Evolutionary conservation across 768 basidiomycete species (phyloP), one percentile per base, ranked within the genome.

Genomic region (Tulasnella calospora): DNA sequence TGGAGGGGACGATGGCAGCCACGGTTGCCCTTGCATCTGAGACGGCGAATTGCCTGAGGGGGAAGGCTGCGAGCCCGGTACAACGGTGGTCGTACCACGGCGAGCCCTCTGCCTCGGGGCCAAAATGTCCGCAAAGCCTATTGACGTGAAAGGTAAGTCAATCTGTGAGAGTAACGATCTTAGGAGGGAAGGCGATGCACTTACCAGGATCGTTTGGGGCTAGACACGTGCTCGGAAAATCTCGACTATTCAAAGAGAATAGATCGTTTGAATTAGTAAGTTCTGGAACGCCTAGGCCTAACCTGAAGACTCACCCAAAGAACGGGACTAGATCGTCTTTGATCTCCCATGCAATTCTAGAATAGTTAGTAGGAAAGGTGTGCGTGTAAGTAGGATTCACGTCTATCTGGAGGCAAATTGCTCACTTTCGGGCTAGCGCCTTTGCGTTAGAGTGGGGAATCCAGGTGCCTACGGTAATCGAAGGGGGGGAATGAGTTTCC

Each of bases 401-500:
- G 51, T 77, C 57, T 40, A 78, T 21, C 55, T 46, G 79, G 23
- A 75, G 69, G n/a, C 47, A 76, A 73, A 47, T 73, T 55, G 86
- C 90, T 78, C 80, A 94, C 93, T 94, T 89, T 82, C 94, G 89
- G 78, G 94, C 91, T 61, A 95, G 85, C 77, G 90, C 89, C 79
- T 93, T 88, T 19, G 94, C 94, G 77, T 92, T 90, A 91, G 94
- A 93, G 84, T 92, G 95, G 41, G 94, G 94, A 91, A 95, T 93
- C 94, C 94, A 96, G 23, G 94, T 95, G 41, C 94, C 94, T 82
- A 95, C 94, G 69, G 95, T 94, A 86, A 94, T 94, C 78, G 95
- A 74, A 23, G 38, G 57, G 13, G 19, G 57, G 2, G 40, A 67
- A 67, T n/a, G 61, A 33, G 61, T 36, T 76, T 61, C 33, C 46